Evolutionary conservation across 257 asterid genomes (phyloP), one percentile per base, ranked within the genome.

Genomic region (Przewalskia tangutica): DNA sequence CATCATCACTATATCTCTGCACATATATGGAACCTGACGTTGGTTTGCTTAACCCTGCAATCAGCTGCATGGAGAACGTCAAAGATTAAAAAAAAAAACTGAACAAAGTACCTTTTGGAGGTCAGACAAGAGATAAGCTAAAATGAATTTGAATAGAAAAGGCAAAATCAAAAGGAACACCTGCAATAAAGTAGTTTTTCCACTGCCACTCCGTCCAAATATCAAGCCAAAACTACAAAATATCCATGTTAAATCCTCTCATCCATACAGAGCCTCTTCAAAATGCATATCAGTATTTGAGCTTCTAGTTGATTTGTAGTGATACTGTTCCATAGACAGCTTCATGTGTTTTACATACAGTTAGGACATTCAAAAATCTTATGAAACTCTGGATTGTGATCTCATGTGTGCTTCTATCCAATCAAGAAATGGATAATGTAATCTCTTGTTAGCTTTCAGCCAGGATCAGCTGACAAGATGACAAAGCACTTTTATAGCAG

Each of bases 131-230:
- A 73, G 44, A 76, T 77, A 67, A 12, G 48, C 32, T 82, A 42
- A 14, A 59, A 7, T 51, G 77, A 67, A 79, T 48, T 50, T 27
- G 53, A 42, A 23, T 5, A 79, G 14, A 81, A 50, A 2, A 66
- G 0, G 44, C 23, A 51, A 40, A 50, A 85, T 13, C 13, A 79
- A 85, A 67, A 51, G 32, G 81, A 81, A 83, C 75, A 95, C 98
- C 97, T 95, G 98, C 89, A 95, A 89, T 27, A 94, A 94, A 77
- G 98, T 91, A 40, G 99, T 91, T 89, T 95, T 95, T 80, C 99
- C 99, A 66, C 97, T 95, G 83, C 99, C 99, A 84, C 99, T 95
- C 67, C 91, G 91, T 85, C 99, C 99, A 88, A 90, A 91, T 77
- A 94, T 91, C 92, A 95, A 87, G 79, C 98, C 98, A 64, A 91